Evolutionary conservation across 2,329 filamentous ascomycete genomes (phyloP).

Genomic region (Fusarium sp.): DNA sequence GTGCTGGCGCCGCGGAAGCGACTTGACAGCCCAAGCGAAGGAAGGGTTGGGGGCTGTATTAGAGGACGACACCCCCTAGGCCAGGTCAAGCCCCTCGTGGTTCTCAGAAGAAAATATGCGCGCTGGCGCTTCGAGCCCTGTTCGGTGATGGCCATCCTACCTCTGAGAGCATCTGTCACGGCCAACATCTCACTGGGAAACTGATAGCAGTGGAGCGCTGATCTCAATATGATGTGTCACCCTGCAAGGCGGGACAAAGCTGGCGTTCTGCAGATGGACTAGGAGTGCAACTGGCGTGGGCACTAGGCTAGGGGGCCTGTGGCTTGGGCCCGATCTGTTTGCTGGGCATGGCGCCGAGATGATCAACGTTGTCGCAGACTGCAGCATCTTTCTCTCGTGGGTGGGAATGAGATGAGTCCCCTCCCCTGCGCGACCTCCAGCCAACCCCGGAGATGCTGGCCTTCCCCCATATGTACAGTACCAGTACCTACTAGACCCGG

Average conservation of each 20-base stretch:
- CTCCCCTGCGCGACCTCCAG: conserved; percentile 1
- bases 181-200: conserved; percentile 5
- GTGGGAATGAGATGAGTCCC: conserved; percentile 3
- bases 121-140: conserved; percentile 6
- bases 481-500: conserved; percentile 2
- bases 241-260: conserved; percentile 36
- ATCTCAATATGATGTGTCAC: conserved; percentile 45
- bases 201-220: conserved; percentile 31
- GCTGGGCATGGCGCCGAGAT: conserved; percentile 15
- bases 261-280: conserved; percentile 36
- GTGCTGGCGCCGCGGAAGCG: conserved; percentile 16
- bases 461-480: background rate
- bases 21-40: conserved; percentile 3
- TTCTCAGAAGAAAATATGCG: conserved; percentile 1
- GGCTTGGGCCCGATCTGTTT: conserved; percentile 33
- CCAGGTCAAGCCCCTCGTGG: background rate
- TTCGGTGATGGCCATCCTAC: conserved; percentile 10
- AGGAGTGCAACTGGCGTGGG: conserved; percentile 25
- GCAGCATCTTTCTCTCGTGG: conserved; percentile 10
- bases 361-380: conserved; percentile 23
- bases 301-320: conserved; percentile 9
- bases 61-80: background rate
- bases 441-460: conserved; percentile 13
- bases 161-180: conserved; percentile 17
- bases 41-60: conserved; percentile 10